A percentile compares a stretch with the other conserved stretches of the same genome.
Evolutionary conservation across 164 flowering plant species (phyloP).

Genomic region (Dillenia suffruticosa): DNA sequence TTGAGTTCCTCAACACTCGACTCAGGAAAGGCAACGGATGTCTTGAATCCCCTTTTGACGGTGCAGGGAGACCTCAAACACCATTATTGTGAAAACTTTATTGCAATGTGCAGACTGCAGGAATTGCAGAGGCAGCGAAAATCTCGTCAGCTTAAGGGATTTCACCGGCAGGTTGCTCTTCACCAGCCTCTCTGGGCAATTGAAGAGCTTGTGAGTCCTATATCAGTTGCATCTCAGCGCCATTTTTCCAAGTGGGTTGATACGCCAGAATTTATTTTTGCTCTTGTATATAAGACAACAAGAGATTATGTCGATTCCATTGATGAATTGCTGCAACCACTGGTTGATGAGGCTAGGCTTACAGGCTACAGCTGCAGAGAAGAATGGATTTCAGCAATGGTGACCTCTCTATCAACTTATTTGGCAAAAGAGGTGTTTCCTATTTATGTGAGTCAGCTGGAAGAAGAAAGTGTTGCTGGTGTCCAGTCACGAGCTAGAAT

Average conservation of each 20-base stretch:
- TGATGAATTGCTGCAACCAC: slow-evolving; percentile 94
- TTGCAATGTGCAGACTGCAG: slow-evolving; percentile 79
- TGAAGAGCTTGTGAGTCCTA: slow-evolving; percentile 94
- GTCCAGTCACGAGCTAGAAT: slow-evolving; percentile 39
- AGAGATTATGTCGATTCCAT: slow-evolving; percentile 85
- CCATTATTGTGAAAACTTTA: slow-evolving; percentile 73
- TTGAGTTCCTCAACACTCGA: slow-evolving; percentile 35
- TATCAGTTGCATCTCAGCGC: slow-evolving; percentile 61
- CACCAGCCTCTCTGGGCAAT: slow-evolving; percentile 93
- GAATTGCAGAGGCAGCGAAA: slow-evolving; percentile 74
- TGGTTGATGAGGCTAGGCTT: slow-evolving; percentile 87
- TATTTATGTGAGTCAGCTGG: slow-evolving; percentile 40
- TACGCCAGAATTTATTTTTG: slow-evolving; percentile 89
- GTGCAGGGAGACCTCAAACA: slow-evolving; percentile 82
- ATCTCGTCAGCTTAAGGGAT: slow-evolving; percentile 74
- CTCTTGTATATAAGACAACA: slow-evolving; percentile 79
- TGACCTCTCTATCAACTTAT: slow-evolving; percentile 62
- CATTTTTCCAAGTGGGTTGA: slow-evolving; percentile 89
- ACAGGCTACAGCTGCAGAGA: slow-evolving; percentile 95
- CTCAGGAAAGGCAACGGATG: slow-evolving; percentile 34
- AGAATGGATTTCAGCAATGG: slow-evolving; percentile 97
- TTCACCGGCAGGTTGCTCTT: slow-evolving; percentile 39
- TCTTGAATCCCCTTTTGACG: slow-evolving; percentile 65
- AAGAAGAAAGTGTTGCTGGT: slow-evolving; percentile 43
- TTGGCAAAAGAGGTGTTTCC: slow-evolving; percentile 88